phyloP scores from a whole-genome alignment of 805 yeast species.

The Candida nanaspora region DNA sequence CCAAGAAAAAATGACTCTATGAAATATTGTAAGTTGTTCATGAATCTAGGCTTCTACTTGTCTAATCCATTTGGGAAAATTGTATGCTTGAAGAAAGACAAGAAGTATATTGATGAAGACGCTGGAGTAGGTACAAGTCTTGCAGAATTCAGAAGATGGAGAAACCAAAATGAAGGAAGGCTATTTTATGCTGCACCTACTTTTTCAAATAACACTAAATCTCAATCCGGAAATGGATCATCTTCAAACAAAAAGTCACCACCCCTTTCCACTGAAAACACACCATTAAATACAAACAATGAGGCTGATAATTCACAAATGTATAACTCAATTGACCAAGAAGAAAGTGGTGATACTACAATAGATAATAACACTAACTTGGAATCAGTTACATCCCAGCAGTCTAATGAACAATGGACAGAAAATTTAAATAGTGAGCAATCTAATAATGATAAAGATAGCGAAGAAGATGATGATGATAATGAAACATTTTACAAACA shows the following conservation, averaged over 20 bases:
- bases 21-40: conserved; percentile 55
- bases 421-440: not conserved
- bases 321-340: not conserved
- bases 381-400: not conserved
- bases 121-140: conserved; percentile 81
- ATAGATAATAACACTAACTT: not conserved
- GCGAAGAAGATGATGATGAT: conserved; percentile 21
- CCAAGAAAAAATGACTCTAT: conserved; percentile 40
- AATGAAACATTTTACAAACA: conserved; percentile 20
- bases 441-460: conserved; percentile 1
- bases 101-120: conserved; percentile 79
- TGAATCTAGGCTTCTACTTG: conserved; percentile 62
- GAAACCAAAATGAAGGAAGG: conserved; percentile 67
- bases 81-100: conserved; percentile 70
- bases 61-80: conserved; percentile 86
- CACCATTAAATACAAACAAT: conserved; percentile 15
- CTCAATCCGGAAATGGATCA: not conserved
- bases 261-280: conserved; percentile 1
- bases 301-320: too few relatives aligned
- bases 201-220: not conserved
- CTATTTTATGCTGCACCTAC: conserved; percentile 71
- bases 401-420: not conserved
- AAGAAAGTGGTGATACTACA: not conserved
- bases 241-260: conserved; percentile 4
- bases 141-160: conserved; percentile 85